These are phyloP conservation scores for Cajanus cajan DNA, from an alignment of 306 rosid species.

Conservation along the genomic window DNA sequence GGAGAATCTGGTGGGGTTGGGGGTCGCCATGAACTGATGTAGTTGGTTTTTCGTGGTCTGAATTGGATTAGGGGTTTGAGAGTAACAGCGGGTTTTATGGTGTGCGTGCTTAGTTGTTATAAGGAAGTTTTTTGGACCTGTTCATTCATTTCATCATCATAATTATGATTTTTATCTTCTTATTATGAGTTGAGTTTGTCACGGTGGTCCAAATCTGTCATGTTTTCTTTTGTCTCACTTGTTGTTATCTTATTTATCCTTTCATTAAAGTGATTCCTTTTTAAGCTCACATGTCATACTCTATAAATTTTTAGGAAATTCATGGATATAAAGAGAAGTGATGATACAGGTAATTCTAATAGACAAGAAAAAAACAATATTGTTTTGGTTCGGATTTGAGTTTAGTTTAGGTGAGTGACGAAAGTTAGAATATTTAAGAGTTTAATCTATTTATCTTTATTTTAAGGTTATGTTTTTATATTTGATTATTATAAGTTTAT, in stretches of 20 bases:
- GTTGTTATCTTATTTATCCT: slow-evolving; percentile 14
- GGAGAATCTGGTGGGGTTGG: slow-evolving; percentile 49
- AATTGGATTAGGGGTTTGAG: slow-evolving; percentile 27
- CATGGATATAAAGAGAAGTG: background rate
- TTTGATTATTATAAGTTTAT: too few relatives aligned
- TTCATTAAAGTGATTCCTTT: slow-evolving; percentile 10
- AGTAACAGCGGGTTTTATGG: slow-evolving; percentile 7
- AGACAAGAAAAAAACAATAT: background rate
- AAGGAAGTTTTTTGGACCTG: slow-evolving; percentile 2
- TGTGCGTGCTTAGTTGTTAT: slow-evolving; percentile 11
- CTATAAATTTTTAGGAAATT: background rate
- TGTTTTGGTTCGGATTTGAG: too few relatives aligned
- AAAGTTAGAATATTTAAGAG: too few relatives aligned
- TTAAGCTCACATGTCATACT: background rate
- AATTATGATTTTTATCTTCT: slow-evolving; percentile 13
- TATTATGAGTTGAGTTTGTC: slow-evolving; percentile 4
- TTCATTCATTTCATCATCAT: slow-evolving; percentile 21
- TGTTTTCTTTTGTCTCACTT: slow-evolving; percentile 11
- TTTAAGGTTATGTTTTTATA: too few relatives aligned
- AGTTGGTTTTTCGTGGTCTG: background rate
- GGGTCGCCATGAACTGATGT: slow-evolving; percentile 48
- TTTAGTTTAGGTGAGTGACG: too few relatives aligned
- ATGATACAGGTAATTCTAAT: background rate
- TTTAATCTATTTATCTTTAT: too few relatives aligned
- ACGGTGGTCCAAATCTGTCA: slow-evolving; percentile 27